These are phyloP conservation scores for Setaria italica DNA, from an alignment of 202 grass and related monocot genomes.

Conservation along the genomic window DNA sequence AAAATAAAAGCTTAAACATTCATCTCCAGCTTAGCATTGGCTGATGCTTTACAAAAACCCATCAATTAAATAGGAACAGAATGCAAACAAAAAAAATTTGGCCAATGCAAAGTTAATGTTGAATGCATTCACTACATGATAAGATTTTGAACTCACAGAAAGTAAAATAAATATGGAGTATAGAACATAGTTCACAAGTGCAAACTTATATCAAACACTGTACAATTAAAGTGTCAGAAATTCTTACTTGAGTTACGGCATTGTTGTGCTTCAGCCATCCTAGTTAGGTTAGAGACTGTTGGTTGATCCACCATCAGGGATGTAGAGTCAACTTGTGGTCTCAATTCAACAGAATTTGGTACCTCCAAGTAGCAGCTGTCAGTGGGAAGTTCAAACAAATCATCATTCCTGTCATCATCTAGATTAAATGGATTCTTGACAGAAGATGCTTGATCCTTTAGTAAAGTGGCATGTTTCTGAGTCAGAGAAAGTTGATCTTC, in stretches of 20 bases:
- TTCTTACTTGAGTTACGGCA: conserved; percentile 53
- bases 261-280: conserved; percentile 37
- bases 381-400: conserved; percentile 62
- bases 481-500: conserved; percentile 36
- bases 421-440: conserved; percentile 55
- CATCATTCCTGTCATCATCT: conserved; percentile 54
- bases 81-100: background rate
- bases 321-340: conserved; percentile 43
- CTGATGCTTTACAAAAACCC: conserved; percentile 15
- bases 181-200: conserved; percentile 7
- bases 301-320: conserved; percentile 27
- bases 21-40: background rate
- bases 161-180: background rate
- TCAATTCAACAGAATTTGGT: conserved; percentile 35
- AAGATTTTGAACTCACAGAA: conserved; percentile 9
- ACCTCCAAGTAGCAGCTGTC: conserved; percentile 40
- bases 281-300: conserved; percentile 29
- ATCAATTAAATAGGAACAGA: background rate
- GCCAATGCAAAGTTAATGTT: background rate
- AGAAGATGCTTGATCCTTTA: conserved; percentile 37
- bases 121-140: background rate
- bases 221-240: conserved; percentile 32
- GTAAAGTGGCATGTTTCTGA: conserved; percentile 32
- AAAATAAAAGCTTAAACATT: conserved; percentile 14
- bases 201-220: background rate